Evolutionary conservation across 176 grass and related monocot species (phyloP), one percentile per base, ranked within the genome.

Genomic region (Lolium rigidum): DNA sequence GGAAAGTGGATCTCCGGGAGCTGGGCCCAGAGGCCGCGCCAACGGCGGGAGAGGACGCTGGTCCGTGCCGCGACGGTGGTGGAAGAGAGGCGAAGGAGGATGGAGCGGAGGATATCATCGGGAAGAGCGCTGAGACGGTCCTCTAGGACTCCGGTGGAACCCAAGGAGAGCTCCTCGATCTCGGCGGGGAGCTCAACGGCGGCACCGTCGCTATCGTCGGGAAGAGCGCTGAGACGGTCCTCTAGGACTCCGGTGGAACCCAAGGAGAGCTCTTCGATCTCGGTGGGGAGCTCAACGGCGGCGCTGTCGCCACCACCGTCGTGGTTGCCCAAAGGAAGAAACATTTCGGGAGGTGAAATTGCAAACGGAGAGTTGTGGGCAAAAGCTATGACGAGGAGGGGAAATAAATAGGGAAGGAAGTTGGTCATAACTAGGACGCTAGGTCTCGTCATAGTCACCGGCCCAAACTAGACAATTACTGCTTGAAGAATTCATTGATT

Each of bases 41-140:
- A 86, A 41, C 58, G 83, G 73, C 46, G 75, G 74, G 62, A 86
- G 62, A 69, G 73, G 57, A 86, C 17, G 83, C 51, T 44, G 80
- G 80, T 83, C 66, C 51, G 50, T 11, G 78, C 58, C 21, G 78
- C 41, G 14, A 60, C 43, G 78, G 43, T 39, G 43, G 78, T 80
- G 60, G 43, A 80, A 55, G 12, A 24, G 35, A 83, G 52, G 81
- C 21, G 38, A 52, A 73, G 54, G 81, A 83, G 80, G 67, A 83
- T 83, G 20, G 4, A 71, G 13, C 6, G 9, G 80, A 83, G 50
- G 51, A 83, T 49, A 21, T 72, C 66, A n/a, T 56, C 66, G n/a
- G 66, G 67, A 38, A 83, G 80, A 12, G 65, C 50, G 5, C 66
- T 28, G 35, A 83, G 20, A 12, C 37, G 80, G 37, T 83, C 66